phyloP scores from a whole-genome alignment of 129 eudicot genomes.

The Mikania micrantha region DNA sequence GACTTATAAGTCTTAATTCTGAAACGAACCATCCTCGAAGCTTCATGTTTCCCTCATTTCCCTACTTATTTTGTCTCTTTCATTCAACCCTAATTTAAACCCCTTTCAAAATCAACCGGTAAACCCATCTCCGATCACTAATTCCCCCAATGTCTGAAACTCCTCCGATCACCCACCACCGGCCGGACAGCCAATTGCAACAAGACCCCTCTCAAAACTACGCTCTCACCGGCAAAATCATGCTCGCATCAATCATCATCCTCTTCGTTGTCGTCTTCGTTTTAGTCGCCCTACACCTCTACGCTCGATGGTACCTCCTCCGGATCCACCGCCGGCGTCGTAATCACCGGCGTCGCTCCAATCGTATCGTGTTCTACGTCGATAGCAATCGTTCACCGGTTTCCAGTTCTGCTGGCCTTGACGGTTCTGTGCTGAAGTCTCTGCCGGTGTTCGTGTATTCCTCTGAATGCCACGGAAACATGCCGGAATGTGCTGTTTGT shows the following conservation, averaged over 20 bases:
- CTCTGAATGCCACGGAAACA: conserved; percentile 9
- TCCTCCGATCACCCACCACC: background rate
- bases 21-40: conserved; percentile 28
- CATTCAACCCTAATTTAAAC: background rate
- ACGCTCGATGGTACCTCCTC: conserved; percentile 72
- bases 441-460: conserved; percentile 50
- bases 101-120: background rate
- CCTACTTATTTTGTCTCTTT: background rate
- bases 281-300: conserved; percentile 56
- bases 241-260: conserved; percentile 68
- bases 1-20: background rate
- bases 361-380: conserved; percentile 50
- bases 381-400: conserved; percentile 15
- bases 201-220: conserved; percentile 25
- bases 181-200: background rate
- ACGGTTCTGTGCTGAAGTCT: conserved; percentile 29
- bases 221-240: conserved; percentile 68
- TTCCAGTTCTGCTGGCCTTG: conserved; percentile 33
- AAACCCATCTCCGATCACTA: background rate
- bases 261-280: conserved; percentile 58
- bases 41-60: background rate
- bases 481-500: conserved; percentile 82
- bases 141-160: background rate
- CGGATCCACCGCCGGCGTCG: conserved; percentile 51
- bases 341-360: conserved; percentile 31